Evolutionary conservation across 140 eudicot species (phyloP), one percentile per base, ranked within the genome.

Genomic region (Cichorium intybus): DNA sequence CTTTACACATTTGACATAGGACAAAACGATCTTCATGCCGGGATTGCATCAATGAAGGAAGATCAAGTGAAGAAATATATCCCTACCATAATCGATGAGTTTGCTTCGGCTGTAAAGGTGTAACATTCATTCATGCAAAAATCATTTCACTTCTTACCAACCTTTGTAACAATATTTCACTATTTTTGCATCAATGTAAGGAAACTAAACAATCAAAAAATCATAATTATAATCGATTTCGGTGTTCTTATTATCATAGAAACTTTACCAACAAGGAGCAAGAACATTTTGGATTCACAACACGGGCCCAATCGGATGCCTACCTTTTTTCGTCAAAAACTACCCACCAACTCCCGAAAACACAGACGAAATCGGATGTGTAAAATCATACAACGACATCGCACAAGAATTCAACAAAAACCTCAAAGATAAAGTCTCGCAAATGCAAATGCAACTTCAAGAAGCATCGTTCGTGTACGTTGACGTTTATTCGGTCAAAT

Each of bases 271-370:
- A 68, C 58, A 16, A 61, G 88, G 88, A 72, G 85, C 82, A 70
- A 77, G 84, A 69, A 29, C 24, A 27, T 80, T 84, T 63, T 77
- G 90, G 90, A 74, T 84, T 46, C 87, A 84, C 10, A 77, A 80
- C 45, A 84, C 90, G 10, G 90, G 87, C 28, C 87, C 90, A 1
- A 57, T 84, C 0, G 87, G 84, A 34, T 84, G 91, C 73, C 53
- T 84, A 35, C 87, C 87, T 0, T 17, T 20, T 3, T 70, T 70
- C 4, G 49, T 77, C 14, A 29, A 31, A 8, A 63, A 62, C n/a
- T 56, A 69, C 56, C 87, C 79, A 35, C 80, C 80, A 24, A 50
- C 77, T 37, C 46, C 73, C 2, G 74, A 76, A 20, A 72, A 79
- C 52, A 56, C 35, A 4, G 87, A 81, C 79, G 69, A 67, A 62